Percentiles rank a stretch among this genome's conserved stretches.
These are phyloP conservation scores for Tetrastigma voinierianum DNA, from an alignment of 164 flowering plant species.

Conservation along the genomic window DNA sequence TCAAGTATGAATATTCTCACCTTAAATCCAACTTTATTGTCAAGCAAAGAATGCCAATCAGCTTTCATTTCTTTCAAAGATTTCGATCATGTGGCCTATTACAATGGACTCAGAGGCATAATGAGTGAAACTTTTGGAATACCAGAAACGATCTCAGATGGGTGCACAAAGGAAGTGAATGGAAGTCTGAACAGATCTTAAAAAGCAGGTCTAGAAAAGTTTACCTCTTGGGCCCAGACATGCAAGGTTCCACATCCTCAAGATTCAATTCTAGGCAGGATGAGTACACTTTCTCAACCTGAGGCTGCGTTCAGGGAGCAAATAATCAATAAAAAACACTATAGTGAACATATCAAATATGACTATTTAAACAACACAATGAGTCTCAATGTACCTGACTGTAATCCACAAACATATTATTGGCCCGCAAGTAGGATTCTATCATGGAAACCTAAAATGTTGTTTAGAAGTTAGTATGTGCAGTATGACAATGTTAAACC, in stretches of 20 bases:
- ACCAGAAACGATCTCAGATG: not conserved
- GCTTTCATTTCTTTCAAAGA: constrained; percentile 73
- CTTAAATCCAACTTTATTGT: constrained; percentile 83
- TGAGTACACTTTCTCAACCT: constrained; percentile 60
- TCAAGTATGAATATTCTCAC: constrained; percentile 28
- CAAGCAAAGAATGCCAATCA: constrained; percentile 89
- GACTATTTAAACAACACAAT: constrained; percentile 7
- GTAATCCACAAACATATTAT: constrained; percentile 87
- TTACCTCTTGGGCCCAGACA: constrained; percentile 88
- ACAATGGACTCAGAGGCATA: not conserved
- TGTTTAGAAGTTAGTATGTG: not conserved
- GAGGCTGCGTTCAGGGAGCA: constrained; percentile 48
- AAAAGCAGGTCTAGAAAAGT: not conserved
- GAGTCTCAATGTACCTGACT: constrained; percentile 42
- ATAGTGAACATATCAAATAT: not conserved
- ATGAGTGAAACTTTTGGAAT: not conserved
- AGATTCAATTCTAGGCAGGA: constrained; percentile 69
- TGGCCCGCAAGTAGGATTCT: constrained; percentile 77
- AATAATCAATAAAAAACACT: not conserved
- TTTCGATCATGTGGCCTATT: constrained; percentile 85
- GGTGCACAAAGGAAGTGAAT: not conserved
- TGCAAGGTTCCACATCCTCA: constrained; percentile 68
- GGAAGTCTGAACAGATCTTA: not conserved
- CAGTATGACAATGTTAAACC: not conserved
- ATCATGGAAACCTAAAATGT: constrained; percentile 59